Base-by-base conservation (phyloP, 83 land plant species). In the Thuja plicata region DNA sequence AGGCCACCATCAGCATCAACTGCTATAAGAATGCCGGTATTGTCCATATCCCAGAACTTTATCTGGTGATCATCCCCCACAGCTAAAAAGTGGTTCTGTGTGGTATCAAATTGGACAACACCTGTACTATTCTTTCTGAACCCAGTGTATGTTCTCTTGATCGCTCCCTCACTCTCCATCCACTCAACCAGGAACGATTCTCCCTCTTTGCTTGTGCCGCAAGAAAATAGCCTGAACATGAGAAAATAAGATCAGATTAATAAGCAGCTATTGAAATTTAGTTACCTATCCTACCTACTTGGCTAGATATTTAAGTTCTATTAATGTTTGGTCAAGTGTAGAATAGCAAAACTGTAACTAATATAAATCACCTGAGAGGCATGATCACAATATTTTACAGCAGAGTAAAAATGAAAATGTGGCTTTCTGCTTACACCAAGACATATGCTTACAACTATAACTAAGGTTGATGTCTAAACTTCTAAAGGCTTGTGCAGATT, bases 31-130 rank as follows among this genome's bases (percentile, higher is more conserved):
- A 94, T 35, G 86, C 92, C 93, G 17, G 88, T 76, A 90, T 90
- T 96, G 88, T 97, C 99, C 96, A 97, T 94, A 86, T 97, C 98
- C 99, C 99, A 97, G 86, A 97, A 94, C 87, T 97, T 97, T 74
- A 97, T 96, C 86, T 91, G 96, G 88, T 90, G 89, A 71, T 97
- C 99, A 89, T 97, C 99, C 73, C 98, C 99, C 41, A 93, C 99
- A 87, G 99, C 99, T 89, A 97, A 88, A 87, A 97, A 94, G 81
- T 93, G 99, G 90, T 97, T 97, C 81, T 92, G 91, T 2, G 98
- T 93, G 1, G 98, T 94, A 78, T 97, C 99, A 86, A 97, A 97
- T 66, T 96, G 98, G 57, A 97, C 98, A 40, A 97, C 95, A 76
- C 94, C 97, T 19, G 89, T 38, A 71, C 96, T 93, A 57, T 92